Evolutionary conservation across 1,139 yeast genomes (phyloP), one percentile per base, ranked within the genome.

Genomic region (Magnusiomyces fungicola): DNA sequence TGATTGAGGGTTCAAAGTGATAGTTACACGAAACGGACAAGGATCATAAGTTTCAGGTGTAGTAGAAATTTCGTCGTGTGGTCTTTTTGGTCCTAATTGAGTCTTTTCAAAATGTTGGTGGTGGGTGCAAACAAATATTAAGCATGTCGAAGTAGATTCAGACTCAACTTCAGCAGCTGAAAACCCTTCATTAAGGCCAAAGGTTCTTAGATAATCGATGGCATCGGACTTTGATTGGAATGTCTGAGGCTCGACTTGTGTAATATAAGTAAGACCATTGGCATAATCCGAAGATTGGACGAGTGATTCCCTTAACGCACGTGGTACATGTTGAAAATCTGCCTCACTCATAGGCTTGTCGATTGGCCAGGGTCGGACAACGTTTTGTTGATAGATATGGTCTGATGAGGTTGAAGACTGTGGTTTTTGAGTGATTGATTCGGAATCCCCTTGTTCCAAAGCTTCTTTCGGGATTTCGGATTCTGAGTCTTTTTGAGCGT

Each of bases 241-340:
- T 6, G 32, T 19, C 33, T 44, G 43, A 18, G 51, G 29, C 25
- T 36, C 43, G 14, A 50, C 38, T 37, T 32, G 43, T 6, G 34
- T 23, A 22, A 50, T 50, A 21, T 50, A 40, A 6, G 51, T 50
- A 23, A 45, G 47, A 23, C 53, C 53, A 24, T 50, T 50, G 2
- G 51, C 45, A 18, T 40, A 46, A 22, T 46, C 47, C 9, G 53
- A 39, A 6, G 51, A 45, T 10, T 43, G 25, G 2, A 43, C 42
- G 7, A 50, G 46, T 4, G 49, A 48, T 16, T 42, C 44, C 23
- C 50, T 46, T 18, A 50, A 32, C 14, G 44, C 37, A 12, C 33
- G 29, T 22, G 53, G 53, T 19, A 48, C 33, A 3, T 24, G 18
- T 18, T 27, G 22, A 27, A 43, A 50, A 22, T 50, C 53, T 2